Percentiles rank a stretch among this genome's conserved stretches.
phyloP scores from a whole-genome alignment of 1,139 yeast genomes.

The Sugiyamaella pinicola region DNA sequence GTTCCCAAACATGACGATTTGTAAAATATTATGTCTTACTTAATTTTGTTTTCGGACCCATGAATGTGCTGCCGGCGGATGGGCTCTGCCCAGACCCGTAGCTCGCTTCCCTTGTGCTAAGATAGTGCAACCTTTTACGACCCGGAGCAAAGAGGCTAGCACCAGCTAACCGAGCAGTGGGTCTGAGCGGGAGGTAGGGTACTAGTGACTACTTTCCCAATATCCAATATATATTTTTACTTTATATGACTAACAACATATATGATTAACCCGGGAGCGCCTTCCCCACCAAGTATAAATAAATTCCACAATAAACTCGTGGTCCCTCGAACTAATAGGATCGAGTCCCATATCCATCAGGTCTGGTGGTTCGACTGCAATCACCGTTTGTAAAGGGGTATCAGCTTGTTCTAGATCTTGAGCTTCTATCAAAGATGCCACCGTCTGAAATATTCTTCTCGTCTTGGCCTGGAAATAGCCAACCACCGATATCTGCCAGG shows the following conservation, averaged over 20 bases:
- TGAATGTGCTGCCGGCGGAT: background rate
- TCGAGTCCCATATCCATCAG: constrained; percentile 73
- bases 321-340: constrained; percentile 63
- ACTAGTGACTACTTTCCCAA: no score
- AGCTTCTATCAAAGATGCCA: constrained; percentile 27
- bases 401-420: constrained; percentile 28
- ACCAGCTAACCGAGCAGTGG: no score
- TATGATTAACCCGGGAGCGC: constrained; percentile 40
- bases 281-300: constrained; percentile 60
- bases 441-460: constrained; percentile 32
- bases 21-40: constrained; percentile 16
- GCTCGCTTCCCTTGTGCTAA: no score
- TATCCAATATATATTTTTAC: constrained; percentile 7
- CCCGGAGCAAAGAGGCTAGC: no score
- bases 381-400: constrained; percentile 25
- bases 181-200: no score
- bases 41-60: no score
- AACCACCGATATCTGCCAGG: constrained; percentile 31
- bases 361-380: constrained; percentile 51
- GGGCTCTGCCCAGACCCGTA: background rate
- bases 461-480: constrained; percentile 41
- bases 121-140: no score
- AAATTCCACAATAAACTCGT: constrained; percentile 57
- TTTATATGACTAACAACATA: constrained; percentile 32
- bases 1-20: constrained; percentile 24